phyloP scores from a whole-genome alignment of 1,284 basidiomycete species.

The Heterobasidion occidentale region DNA sequence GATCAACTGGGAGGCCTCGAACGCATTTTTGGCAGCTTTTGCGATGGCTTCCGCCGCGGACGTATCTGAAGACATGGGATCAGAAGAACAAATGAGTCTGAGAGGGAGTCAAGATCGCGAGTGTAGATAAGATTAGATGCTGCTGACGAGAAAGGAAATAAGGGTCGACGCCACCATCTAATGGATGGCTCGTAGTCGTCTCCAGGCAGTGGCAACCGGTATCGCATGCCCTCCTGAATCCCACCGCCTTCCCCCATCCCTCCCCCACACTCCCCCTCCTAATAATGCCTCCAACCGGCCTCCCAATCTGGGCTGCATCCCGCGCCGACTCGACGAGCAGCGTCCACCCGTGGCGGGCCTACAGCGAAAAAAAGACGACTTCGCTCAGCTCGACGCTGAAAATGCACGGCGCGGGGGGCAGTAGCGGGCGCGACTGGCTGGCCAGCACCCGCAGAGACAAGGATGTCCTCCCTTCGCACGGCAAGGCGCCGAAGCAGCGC shows the following conservation, averaged over 20 bases:
- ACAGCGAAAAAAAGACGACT: conserved; percentile 10
- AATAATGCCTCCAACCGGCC: neutral
- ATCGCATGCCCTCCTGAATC: neutral
- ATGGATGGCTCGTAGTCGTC: neutral
- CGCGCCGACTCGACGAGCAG: neutral
- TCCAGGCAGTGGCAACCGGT: neutral
- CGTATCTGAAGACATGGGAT: neutral
- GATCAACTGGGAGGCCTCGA: conserved; percentile 80
- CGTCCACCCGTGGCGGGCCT: conserved; percentile 8
- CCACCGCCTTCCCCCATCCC: neutral
- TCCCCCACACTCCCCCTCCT: neutral
- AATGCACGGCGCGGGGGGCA: neutral
- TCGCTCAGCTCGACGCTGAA: conserved; percentile 11
- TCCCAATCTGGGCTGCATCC: neutral
- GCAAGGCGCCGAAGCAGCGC: neutral
- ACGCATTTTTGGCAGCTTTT: conserved; percentile 70
- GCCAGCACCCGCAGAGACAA: conserved; percentile 3
- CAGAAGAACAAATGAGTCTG: neutral
- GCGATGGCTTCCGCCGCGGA: conserved; percentile 44
- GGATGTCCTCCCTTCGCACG: conserved; percentile 2
- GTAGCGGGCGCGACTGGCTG: conserved; percentile 4
- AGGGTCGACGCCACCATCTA: neutral
- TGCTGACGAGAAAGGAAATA: neutral
- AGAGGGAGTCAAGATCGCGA: neutral
- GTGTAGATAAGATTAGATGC: conserved; percentile 4